These are phyloP conservation scores for Vitis hybrid DNA, from an alignment of 177 flowering plant species.

Conservation along the genomic window DNA sequence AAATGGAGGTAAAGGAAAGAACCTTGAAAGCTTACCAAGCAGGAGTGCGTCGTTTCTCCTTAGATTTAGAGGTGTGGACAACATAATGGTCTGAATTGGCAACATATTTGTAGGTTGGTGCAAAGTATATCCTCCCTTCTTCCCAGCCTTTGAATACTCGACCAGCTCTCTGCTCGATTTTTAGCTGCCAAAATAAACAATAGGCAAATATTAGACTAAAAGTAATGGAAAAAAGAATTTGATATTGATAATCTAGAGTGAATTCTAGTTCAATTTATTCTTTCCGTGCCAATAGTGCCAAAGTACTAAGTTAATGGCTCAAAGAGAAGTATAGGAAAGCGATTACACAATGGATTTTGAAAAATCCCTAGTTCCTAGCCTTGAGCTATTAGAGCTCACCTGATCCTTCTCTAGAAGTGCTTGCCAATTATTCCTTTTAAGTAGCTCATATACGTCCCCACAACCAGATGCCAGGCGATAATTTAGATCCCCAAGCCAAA, in stretches of 20 bases:
- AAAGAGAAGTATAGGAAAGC: too few species aligned
- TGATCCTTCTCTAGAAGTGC: slow-evolving; percentile 78
- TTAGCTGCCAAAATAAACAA: slow-evolving; percentile 45
- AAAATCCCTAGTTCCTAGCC: too few species aligned
- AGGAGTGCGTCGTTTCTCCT: slow-evolving; percentile 70
- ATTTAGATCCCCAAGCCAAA: slow-evolving; percentile 91
- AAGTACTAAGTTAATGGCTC: too few species aligned
- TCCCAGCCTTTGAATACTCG: slow-evolving; percentile 80
- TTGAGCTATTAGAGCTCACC: slow-evolving; percentile 27
- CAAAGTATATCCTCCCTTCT: slow-evolving; percentile 77
- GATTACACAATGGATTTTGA: too few species aligned
- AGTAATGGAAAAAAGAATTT: background rate
- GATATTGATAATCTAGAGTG: too few species aligned
- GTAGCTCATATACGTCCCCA: slow-evolving; percentile 43
- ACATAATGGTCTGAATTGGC: slow-evolving; percentile 67
- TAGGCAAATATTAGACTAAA: background rate
- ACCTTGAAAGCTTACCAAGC: slow-evolving; percentile 60
- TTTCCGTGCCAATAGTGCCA: too few species aligned
- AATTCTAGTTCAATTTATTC: too few species aligned
- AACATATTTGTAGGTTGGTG: slow-evolving; percentile 86
- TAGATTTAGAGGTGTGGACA: slow-evolving; percentile 41
- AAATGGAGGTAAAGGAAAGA: background rate
- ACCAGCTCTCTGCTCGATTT: slow-evolving; percentile 71
- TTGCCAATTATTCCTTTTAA: slow-evolving; percentile 68
- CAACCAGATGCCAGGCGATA: slow-evolving; percentile 59